phyloP scores from a whole-genome alignment of 78 protist genomes.

The Ministeria vibrans region DNA sequence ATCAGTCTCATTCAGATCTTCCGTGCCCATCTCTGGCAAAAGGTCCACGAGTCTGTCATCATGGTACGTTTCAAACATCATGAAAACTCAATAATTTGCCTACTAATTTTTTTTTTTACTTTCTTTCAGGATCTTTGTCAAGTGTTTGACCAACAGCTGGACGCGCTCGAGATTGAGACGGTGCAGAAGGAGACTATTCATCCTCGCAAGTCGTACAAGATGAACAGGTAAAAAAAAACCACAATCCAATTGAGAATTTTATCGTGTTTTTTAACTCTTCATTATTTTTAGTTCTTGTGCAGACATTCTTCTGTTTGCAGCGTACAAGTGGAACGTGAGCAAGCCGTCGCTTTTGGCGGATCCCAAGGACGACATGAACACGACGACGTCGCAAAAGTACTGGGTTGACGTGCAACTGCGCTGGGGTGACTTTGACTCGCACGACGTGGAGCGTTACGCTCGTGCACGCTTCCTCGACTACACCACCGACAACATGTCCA shows the following conservation, averaged over 20 bases:
- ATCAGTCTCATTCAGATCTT: constrained; percentile 98
- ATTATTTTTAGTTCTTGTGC: too few species aligned
- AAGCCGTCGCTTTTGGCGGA: constrained; percentile 94
- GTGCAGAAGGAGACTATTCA: constrained; percentile 99
- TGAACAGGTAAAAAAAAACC: too few species aligned
- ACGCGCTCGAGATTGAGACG: constrained; percentile 91
- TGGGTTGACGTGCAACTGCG: constrained; percentile 99
- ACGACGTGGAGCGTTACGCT: constrained; percentile 73
- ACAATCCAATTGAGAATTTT: too few species aligned
- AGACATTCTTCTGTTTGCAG: constrained; percentile 93
- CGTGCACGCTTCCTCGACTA: constrained; percentile 97
- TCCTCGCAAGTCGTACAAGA: constrained; percentile 99
- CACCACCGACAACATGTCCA: constrained; percentile 91
- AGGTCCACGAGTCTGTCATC: constrained; percentile 96
- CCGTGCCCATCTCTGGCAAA: constrained; percentile 99
- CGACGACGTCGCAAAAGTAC: constrained; percentile 75
- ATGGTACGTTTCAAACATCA: too few species aligned
- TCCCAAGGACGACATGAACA: constrained; percentile 81
- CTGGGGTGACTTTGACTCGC: constrained; percentile 90
- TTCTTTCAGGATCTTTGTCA: constrained; percentile 55
- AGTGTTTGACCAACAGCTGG: constrained; percentile 96
- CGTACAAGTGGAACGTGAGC: constrained; percentile 97
- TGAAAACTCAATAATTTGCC: constrained; percentile 18
- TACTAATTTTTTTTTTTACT: neutral
- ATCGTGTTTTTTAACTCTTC: too few species aligned